phyloP scores from a whole-genome alignment of 2,329 filamentous ascomycete genomes.

The Cryphonectria parasitica region DNA sequence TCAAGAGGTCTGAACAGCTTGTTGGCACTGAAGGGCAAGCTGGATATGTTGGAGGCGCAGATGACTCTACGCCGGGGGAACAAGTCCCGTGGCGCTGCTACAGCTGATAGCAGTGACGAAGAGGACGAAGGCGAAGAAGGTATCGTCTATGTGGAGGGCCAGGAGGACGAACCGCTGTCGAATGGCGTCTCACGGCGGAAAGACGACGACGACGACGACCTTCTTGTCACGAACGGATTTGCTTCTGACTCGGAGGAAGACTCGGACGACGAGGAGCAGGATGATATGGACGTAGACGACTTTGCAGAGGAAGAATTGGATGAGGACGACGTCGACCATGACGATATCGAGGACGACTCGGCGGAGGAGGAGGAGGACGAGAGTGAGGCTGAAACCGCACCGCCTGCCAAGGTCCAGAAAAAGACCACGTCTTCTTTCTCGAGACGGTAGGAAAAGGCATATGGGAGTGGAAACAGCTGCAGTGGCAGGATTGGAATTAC shows the following conservation, averaged over 20 bases:
- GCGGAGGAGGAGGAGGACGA: slow-evolving; percentile 40
- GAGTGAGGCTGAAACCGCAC: slow-evolving; percentile 37
- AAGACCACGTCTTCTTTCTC: slow-evolving; percentile 35
- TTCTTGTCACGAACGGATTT: slow-evolving; percentile 58
- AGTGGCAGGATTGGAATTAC: not conserved
- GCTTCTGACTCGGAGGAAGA: slow-evolving; percentile 65
- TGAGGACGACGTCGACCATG: slow-evolving; percentile 41
- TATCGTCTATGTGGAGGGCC: slow-evolving; percentile 85
- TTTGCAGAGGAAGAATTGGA: slow-evolving; percentile 35
- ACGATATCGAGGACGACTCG: slow-evolving; percentile 39
- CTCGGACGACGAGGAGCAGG: slow-evolving; percentile 53
- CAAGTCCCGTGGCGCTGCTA: slow-evolving; percentile 53
- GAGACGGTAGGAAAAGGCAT: slow-evolving; percentile 30
- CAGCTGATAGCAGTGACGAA: slow-evolving; percentile 57
- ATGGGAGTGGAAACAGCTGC: not conserved
- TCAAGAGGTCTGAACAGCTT: slow-evolving; percentile 81
- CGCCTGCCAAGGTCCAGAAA: slow-evolving; percentile 43
- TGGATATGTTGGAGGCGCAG: slow-evolving; percentile 92
- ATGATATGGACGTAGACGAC: slow-evolving; percentile 35
- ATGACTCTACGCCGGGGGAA: slow-evolving; percentile 70
- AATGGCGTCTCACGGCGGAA: slow-evolving; percentile 45
- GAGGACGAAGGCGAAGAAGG: slow-evolving; percentile 68
- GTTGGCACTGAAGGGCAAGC: slow-evolving; percentile 87
- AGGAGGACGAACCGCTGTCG: slow-evolving; percentile 59
- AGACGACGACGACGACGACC: slow-evolving; percentile 64